These are phyloP conservation scores for Xylaria bambusicola DNA, from an alignment of 495 filamentous ascomycete species.

Conservation along the genomic window DNA sequence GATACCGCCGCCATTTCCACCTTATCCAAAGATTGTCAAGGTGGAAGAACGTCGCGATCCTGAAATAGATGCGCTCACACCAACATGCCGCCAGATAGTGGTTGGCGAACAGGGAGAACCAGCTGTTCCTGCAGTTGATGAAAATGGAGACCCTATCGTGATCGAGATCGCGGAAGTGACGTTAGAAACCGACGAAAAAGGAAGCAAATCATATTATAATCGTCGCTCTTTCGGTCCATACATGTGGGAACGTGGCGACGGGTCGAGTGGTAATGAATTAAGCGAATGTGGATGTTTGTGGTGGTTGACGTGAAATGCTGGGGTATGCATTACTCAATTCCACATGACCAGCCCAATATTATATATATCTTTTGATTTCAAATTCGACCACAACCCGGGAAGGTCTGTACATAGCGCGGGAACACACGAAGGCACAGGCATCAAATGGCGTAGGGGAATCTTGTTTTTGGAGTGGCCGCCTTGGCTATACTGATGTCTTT, in stretches of 20 bases:
- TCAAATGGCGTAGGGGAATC: constrained; percentile 15
- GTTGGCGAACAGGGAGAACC: constrained; percentile 52
- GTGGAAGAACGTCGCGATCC: constrained; percentile 73
- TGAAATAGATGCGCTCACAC: constrained; percentile 35
- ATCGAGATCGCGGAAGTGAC: constrained; percentile 63
- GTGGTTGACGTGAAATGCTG: constrained; percentile 30
- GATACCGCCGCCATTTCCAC: constrained; percentile 22
- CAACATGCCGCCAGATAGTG: constrained; percentile 74
- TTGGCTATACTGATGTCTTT: neutral
- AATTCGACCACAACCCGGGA: constrained; percentile 16
- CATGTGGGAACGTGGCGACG: neutral
- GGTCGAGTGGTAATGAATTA: constrained; percentile 23
- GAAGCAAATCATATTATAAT: neutral
- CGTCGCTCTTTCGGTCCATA: constrained; percentile 1
- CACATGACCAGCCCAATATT: neutral
- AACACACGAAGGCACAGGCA: constrained; percentile 20
- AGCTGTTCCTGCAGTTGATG: constrained; percentile 42
- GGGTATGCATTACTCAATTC: neutral
- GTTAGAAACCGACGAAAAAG: constrained; percentile 4
- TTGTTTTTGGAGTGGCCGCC: neutral
- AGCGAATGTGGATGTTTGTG: constrained; percentile 41
- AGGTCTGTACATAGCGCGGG: constrained; percentile 20
- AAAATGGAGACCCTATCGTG: constrained; percentile 46
- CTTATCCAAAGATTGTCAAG: constrained; percentile 75
- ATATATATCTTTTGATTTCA: constrained; percentile 13